Base-by-base conservation (phyloP, 257 asterid species). In the Salvia hispanica region DNA sequence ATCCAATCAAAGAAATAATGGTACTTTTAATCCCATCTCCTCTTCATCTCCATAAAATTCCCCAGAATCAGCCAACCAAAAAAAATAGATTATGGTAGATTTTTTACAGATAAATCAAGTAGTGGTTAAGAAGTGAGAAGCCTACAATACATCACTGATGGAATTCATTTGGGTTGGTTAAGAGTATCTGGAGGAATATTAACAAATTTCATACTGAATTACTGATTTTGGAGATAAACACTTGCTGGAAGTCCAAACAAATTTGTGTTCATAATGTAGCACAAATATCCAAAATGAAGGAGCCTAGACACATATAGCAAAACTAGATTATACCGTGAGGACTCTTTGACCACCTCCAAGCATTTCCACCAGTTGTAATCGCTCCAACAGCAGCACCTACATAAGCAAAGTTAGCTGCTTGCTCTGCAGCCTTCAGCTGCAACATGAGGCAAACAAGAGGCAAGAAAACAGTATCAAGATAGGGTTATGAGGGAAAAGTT, bases 261-360 rank as follows among this genome's bases (percentile, higher is more conserved):
- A 33, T 18, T 25, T 25, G 31, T 25, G 31, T 25, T 25, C 31
- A 25, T 25, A 25, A 9, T 11, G 34, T 31, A 37, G 43, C 13
- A 56, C 13, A 9, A 58, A 21, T 36, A 36, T 5, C 7, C 11
- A 10, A 12, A 15, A 13, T 18, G 31, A 34, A 34, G 12, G n/a
- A 12, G 33, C 47, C 34, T 50, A 65, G 40, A 47, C 60, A 59
- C 57, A 67, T 40, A 66, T 64, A 42, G 2, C 31, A 25, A 67
- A 43, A 45, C 33, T 16, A 16, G 10, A 48, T 34, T 76, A 34
- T 81, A 90, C 97, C 97, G 72, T 93, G 96, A 58, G 85, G 92
- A 80, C 95, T 90, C 81, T 77, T 88, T 2, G 99, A 93, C 84
- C 90, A 93, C 79, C 84, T 88, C 88, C 83, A 88, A 70, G 89